Percentiles rank a stretch among this genome's conserved stretches.
phyloP scores from a whole-genome alignment of 306 rosid genomes.

The Castanea mollissima region DNA sequence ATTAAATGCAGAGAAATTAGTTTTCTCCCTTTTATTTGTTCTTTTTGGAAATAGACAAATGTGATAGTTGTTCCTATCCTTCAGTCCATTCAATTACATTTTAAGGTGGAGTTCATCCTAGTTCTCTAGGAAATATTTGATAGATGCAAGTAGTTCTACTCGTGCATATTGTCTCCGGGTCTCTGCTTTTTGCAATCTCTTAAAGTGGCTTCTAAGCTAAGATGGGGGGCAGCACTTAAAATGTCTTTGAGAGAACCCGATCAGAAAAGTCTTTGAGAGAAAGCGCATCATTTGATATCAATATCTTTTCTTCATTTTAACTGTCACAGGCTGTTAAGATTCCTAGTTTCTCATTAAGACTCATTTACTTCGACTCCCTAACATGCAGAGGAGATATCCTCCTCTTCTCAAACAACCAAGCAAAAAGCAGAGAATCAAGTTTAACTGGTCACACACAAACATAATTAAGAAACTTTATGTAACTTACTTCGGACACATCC shows the following conservation, averaged over 20 bases:
- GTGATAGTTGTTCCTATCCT: background rate
- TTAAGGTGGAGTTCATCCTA: background rate
- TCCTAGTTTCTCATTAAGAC: background rate
- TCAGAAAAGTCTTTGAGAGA: too few species aligned
- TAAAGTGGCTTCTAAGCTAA: background rate
- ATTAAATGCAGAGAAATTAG: too few species aligned
- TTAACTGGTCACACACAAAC: background rate
- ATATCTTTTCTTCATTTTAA: background rate
- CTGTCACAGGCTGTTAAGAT: background rate
- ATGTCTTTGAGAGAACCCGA: too few species aligned
- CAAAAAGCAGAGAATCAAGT: conserved; percentile 8
- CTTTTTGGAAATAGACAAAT: too few species aligned
- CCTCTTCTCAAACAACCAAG: background rate
- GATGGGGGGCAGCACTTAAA: too few species aligned
- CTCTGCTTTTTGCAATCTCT: background rate
- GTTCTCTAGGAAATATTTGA: background rate
- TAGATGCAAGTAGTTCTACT: background rate
- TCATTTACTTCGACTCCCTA: background rate
- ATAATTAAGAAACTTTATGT: conserved; percentile 11
- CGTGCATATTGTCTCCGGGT: background rate
- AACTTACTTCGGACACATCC: conserved; percentile 90
- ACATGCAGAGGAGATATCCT: background rate
- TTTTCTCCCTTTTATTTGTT: too few species aligned
- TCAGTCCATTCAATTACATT: background rate
- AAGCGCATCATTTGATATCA: background rate